Evolutionary conservation across 23 red algal genomes (phyloP), one percentile per base, ranked within the genome.

Genomic region (Agarophyton chilense): DNA sequence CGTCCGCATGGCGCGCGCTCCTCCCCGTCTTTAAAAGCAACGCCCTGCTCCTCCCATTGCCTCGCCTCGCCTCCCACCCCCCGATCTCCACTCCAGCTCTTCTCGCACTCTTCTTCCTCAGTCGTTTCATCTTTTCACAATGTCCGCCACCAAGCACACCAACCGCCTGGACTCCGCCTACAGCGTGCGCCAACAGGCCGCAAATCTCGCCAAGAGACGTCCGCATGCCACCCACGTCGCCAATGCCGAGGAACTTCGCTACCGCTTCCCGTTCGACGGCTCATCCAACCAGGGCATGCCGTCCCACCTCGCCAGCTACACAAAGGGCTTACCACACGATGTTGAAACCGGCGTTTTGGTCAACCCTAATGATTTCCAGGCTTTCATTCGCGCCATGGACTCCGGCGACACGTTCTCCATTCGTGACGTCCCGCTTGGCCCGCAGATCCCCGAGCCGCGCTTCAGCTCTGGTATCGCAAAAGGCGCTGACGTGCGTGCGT

Each of bases 311-410:
- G 90, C 50, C 33, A 73, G 55, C 9, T 93, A 44, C 57, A 86
- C 90, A 18, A 93, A 86, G 47, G 90, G 90, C 38, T 44, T 93
- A 0, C 67, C 79, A 9, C 90, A 93, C 68, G 72, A 93, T 28
- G 31, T 4, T 2, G 11, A 77, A 14, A 84, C 64, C 16, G 78
- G 78, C 16, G 62, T 93, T 1, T 4, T 86, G 9, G 2, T 32
- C 52, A 78, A 93, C 67, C 68, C 90, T 14, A 22, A 61, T 41
- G 73, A 70, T 19, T 93, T 65, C 73, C 68, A 78, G 7, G 19
- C 41, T 2, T 86, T 93, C 44, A 79, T 86, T 24, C 55, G 26
- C 39, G 90, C 90, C 33, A 78, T 93, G 29, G 52, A 93, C 38
- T 26, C 68, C 16, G 80, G 90, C 14, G 35, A 52, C 11, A 4